Conservation (phyloP, 1,284 basidiomycete genomes). For the Boletus calvinii region DNA sequence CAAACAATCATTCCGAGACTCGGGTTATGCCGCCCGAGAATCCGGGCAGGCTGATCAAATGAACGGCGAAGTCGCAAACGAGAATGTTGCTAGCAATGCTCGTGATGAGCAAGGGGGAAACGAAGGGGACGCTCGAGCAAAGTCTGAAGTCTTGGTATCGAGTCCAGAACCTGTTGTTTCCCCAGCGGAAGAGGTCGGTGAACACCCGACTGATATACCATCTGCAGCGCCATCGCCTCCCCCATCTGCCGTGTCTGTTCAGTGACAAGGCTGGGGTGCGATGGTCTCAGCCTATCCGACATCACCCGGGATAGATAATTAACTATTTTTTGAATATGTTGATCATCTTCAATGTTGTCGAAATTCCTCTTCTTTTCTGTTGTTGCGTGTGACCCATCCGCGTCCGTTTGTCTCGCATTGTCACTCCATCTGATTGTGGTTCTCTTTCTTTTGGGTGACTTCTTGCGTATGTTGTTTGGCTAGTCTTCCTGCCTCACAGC, state of each 20-base stretch:
- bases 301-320: slow-evolving; percentile 29
- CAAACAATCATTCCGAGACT: slow-evolving; percentile 26
- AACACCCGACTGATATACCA: slow-evolving; percentile 24
- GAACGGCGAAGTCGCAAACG: slow-evolving; percentile 25
- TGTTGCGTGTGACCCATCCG: slow-evolving; percentile 18
- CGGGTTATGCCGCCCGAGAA: slow-evolving; percentile 30
- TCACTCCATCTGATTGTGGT: slow-evolving; percentile 10
- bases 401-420: slow-evolving; percentile 9
- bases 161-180: slow-evolving; percentile 24
- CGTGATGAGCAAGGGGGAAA: slow-evolving; percentile 12
- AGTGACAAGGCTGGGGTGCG: slow-evolving; percentile 17
- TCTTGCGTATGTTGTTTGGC: slow-evolving; percentile 23
- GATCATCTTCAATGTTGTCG: slow-evolving; percentile 34
- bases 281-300: slow-evolving; percentile 11
- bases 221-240: slow-evolving; percentile 32
- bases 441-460: slow-evolving; percentile 18
- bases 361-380: slow-evolving; percentile 4
- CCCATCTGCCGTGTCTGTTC: slow-evolving; percentile 31
- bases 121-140: slow-evolving; percentile 15
- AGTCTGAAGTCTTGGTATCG: slow-evolving; percentile 14
- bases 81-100: slow-evolving; percentile 13
- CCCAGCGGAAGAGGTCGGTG: slow-evolving; percentile 26
- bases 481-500: slow-evolving; percentile 6
- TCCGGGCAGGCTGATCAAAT: slow-evolving; percentile 19
- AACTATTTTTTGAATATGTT: slow-evolving; percentile 37